These are phyloP conservation scores for Neurospora intermedia DNA, from an alignment of 495 filamentous ascomycete species.

Conservation along the genomic window DNA sequence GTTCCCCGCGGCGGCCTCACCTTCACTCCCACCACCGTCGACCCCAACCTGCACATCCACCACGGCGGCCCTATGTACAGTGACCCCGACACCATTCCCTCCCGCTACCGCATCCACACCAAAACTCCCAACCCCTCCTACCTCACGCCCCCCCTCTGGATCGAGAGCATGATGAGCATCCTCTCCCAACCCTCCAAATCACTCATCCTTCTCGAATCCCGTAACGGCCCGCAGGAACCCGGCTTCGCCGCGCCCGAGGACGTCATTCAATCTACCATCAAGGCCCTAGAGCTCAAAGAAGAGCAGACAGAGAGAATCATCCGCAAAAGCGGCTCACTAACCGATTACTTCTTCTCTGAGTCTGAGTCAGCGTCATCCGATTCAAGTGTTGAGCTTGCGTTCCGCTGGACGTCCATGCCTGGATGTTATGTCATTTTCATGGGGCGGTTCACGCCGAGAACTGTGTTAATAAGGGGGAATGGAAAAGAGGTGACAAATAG, in stretches of 20 bases:
- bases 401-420: not conserved
- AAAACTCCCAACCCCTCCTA: not conserved
- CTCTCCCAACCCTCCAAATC: not conserved
- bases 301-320: not conserved
- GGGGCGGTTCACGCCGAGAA: not conserved
- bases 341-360: not conserved
- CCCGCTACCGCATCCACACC: not conserved
- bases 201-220: not conserved
- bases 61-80: not conserved
- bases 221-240: not conserved
- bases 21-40: not conserved
- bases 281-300: fast-evolving
- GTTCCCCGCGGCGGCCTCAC: not conserved
- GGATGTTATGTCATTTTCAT: not conserved
- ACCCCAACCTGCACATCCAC: not conserved
- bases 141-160: not conserved
- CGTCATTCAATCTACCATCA: not conserved
- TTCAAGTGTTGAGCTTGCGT: not conserved
- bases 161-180: not conserved
- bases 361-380: not conserved
- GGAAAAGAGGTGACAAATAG: not conserved
- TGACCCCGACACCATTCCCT: not conserved
- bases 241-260: not conserved
- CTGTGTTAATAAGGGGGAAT: not conserved
- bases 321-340: not conserved